Evolutionary conservation across 2,329 filamentous ascomycete genomes (phyloP), one percentile per base, ranked within the genome.

Genomic region (Cordyceps javanica): DNA sequence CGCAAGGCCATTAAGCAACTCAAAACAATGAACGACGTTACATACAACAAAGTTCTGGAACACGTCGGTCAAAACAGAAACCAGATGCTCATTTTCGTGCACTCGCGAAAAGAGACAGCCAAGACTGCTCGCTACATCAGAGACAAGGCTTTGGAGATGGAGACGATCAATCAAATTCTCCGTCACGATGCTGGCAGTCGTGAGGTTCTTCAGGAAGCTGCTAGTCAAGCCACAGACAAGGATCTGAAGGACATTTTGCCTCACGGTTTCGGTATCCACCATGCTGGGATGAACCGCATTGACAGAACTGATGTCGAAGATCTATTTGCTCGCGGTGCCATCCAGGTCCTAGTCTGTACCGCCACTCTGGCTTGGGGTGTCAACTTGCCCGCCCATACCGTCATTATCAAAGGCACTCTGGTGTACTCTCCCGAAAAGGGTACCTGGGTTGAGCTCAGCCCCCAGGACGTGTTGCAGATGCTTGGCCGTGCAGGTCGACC

Each of bases 351-450:
- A 52, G 93, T 97, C 36, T 97, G 91, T 73, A 99, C 94, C 39
- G 93, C 95, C 39, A 99, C 94, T n/a, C 79, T 99, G 55, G 94
- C 94, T 25, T 99, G 94, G 94, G 94, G 94, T 84, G 94, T 99
- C 69, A 99, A 99, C 73, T 76, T 99, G 68, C 94, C 94, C 5
- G 94, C 94, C 2, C 94, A 99, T 69, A 97, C 94, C 1, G 94
- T 99, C 67, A 93, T 99, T 69, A 99, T 99, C 78, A 99, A 99
- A 75, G 94, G 94, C 57, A 99, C 94, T 1, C 91, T 96, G 68
- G 88, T 99, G 21, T 99, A 99, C 75, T 97, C 94, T 0, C 94
- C 94, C 0, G 94, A 99, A 70, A 97, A 97, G 77, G 94, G 94
- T 77, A 94, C 90, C 72, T 99, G 94, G 93, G 92, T 99, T 21